Evolutionary conservation across 345 rosid genomes (phyloP).

Genomic region (Acer campestre): DNA sequence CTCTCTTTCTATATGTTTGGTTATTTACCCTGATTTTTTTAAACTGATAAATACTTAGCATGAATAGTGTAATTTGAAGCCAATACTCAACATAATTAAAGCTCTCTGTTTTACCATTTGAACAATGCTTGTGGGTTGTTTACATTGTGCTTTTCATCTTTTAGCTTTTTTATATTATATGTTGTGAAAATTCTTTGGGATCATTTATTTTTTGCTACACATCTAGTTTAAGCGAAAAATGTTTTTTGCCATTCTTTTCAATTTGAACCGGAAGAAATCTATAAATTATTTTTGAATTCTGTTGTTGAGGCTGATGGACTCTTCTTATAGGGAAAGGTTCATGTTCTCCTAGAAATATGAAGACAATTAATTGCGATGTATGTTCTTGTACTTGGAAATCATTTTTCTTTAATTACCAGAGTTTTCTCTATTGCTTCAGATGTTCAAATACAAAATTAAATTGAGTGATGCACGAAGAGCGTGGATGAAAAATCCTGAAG

Average conservation of each 20-base stretch:
- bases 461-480: conserved; percentile 75
- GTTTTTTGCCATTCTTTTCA: background rate
- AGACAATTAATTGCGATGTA: background rate
- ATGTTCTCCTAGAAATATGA: background rate
- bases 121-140: background rate
- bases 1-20: background rate
- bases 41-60: background rate
- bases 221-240: background rate
- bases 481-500: conserved; percentile 88
- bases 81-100: background rate
- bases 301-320: background rate
- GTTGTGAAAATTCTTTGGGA: background rate
- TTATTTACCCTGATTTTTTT: background rate
- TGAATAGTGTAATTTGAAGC: background rate
- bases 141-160: background rate
- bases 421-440: conserved; percentile 41
- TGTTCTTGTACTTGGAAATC: background rate
- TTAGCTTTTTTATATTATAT: background rate
- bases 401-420: background rate
- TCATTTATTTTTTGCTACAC: background rate
- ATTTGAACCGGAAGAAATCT: background rate
- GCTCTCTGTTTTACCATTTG: background rate
- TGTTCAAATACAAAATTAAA: conserved; percentile 75
- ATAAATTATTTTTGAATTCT: background rate
- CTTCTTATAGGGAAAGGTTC: background rate